Evolutionary conservation across 2,329 filamentous ascomycete genomes (phyloP).

Genomic region (Iodosphaeria phyllophila): DNA sequence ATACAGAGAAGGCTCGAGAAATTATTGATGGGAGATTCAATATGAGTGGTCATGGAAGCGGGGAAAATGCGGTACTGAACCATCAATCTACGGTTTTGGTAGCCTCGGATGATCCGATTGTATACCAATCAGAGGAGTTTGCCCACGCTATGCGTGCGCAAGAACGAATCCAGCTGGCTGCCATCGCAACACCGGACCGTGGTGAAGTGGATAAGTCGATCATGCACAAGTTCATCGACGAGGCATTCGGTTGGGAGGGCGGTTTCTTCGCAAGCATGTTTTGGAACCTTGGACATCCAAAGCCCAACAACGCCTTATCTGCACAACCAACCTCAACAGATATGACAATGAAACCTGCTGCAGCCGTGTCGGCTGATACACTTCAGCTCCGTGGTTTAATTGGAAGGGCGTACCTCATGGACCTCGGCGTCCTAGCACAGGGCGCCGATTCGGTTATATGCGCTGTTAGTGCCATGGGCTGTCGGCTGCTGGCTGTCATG

Average conservation of each 20-base stretch:
- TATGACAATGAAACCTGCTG: conserved; percentile 11
- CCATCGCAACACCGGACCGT: conserved; percentile 30
- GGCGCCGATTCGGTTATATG: conserved; percentile 57
- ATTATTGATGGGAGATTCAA: conserved; percentile 32
- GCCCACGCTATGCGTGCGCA: conserved; percentile 42
- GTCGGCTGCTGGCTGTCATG: conserved; percentile 64
- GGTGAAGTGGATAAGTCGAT: conserved; percentile 23
- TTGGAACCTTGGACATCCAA: conserved; percentile 49
- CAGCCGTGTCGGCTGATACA: conserved; percentile 29
- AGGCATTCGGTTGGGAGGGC: conserved; percentile 71
- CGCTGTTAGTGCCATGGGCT: conserved; percentile 54
- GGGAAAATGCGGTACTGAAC: conserved; percentile 17
- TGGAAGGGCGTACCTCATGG: conserved; percentile 65
- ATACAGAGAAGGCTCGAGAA: conserved; percentile 37
- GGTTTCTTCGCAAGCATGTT: conserved; percentile 73
- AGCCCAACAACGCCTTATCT: conserved; percentile 17
- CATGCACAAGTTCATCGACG: conserved; percentile 51
- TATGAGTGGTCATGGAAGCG: conserved; percentile 15
- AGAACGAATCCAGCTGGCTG: conserved; percentile 57
- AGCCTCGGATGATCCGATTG: conserved; percentile 65
- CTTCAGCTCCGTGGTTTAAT: conserved; percentile 53
- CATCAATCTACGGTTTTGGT: conserved; percentile 36
- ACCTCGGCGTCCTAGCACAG: conserved; percentile 53
- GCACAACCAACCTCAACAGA: too few relatives aligned
- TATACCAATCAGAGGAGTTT: conserved; percentile 50